phyloP scores from a whole-genome alignment of 2,329 filamentous ascomycete genomes.

The Fusarium compactum region DNA sequence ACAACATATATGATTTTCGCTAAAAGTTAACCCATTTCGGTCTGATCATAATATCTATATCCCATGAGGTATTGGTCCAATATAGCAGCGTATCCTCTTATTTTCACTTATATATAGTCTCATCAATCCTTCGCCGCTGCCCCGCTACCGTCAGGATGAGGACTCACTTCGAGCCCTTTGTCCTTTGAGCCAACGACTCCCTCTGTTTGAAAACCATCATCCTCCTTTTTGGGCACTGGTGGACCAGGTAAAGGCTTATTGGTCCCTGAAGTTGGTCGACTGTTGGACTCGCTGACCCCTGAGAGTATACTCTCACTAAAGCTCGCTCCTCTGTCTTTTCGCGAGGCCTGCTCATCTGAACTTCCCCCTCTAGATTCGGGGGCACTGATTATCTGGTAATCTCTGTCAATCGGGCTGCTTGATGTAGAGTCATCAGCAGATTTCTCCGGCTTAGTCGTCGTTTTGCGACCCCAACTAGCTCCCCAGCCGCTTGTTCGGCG shows the following conservation, averaged over 20 bases:
- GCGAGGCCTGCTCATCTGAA: slow-evolving; percentile 45
- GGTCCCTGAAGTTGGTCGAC: slow-evolving; percentile 39
- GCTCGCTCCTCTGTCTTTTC: slow-evolving; percentile 57
- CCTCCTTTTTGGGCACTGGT: slow-evolving; percentile 28
- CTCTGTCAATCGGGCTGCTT: slow-evolving; percentile 54
- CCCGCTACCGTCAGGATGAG: slow-evolving; percentile 8
- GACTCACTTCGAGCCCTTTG: slow-evolving; percentile 24
- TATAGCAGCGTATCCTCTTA: not conserved
- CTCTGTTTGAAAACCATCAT: slow-evolving; percentile 48
- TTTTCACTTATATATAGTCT: not conserved
- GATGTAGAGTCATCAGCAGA: slow-evolving; percentile 51
- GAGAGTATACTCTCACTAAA: slow-evolving; percentile 62
- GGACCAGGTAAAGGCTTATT: slow-evolving; percentile 26
- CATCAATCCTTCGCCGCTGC: slow-evolving; percentile 28
- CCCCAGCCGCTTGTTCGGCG: slow-evolving; percentile 67
- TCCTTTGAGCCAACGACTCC: slow-evolving; percentile 43
- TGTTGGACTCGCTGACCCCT: slow-evolving; percentile 49
- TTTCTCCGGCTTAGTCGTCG: slow-evolving; percentile 49
- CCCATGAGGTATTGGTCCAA: slow-evolving; percentile 11
- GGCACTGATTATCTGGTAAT: slow-evolving; percentile 54
- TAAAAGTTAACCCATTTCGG: slow-evolving; percentile 6
- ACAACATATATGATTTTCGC: slow-evolving; percentile 1
- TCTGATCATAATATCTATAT: slow-evolving; percentile 21
- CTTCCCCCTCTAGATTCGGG: slow-evolving; percentile 47
- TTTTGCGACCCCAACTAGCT: slow-evolving; percentile 55